Percentiles rank a stretch among this genome's conserved stretches.
Evolutionary conservation across 2,329 filamentous ascomycete species (phyloP).

Genomic region (Phoma herbarum): DNA sequence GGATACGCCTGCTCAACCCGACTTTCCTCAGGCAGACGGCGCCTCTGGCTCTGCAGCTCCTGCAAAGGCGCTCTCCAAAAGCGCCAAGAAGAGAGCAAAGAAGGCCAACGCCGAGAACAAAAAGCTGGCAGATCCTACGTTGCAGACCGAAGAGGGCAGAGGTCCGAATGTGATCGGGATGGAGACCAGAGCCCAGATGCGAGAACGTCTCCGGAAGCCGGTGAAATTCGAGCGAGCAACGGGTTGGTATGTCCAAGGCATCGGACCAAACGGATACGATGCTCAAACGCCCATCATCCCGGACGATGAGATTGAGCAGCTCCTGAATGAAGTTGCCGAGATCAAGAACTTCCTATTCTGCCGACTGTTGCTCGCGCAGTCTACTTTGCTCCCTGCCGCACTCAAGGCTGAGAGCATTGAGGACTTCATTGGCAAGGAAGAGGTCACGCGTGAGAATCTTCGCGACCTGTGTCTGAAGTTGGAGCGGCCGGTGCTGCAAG

Average conservation of each 20-base stretch:
- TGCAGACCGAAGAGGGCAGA: conserved; percentile 25
- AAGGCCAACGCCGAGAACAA: conserved; percentile 38
- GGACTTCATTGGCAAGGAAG: conserved; percentile 55
- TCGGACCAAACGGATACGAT: conserved; percentile 42
- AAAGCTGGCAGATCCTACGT: conserved; percentile 28
- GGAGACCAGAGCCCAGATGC: conserved; percentile 55
- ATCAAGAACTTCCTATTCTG: conserved; percentile 62
- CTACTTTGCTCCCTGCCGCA: conserved; percentile 57
- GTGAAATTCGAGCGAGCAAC: conserved; percentile 46
- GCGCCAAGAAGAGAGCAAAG: conserved; percentile 48
- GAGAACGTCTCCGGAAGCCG: conserved; percentile 53
- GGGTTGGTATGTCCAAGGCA: conserved; percentile 48
- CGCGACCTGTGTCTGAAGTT: conserved; percentile 60
- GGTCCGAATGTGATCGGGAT: conserved; percentile 53
- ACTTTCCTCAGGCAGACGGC: not conserved
- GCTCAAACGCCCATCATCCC: conserved; percentile 52
- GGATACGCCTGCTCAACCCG: conserved; percentile 6
- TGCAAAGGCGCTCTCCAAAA: conserved; percentile 34
- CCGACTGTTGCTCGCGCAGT: conserved; percentile 57
- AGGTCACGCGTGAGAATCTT: conserved; percentile 55
- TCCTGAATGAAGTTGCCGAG: conserved; percentile 58
- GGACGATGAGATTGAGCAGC: conserved; percentile 54
- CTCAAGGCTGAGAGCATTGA: conserved; percentile 56
- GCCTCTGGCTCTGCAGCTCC: conserved; percentile 6
- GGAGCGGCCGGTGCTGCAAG: conserved; percentile 59